Evolutionary conservation across 225 moss, liverwort and hornwort genomes (phyloP), one percentile per base, ranked within the genome.

Genomic region (Sphagnum tenellum): DNA sequence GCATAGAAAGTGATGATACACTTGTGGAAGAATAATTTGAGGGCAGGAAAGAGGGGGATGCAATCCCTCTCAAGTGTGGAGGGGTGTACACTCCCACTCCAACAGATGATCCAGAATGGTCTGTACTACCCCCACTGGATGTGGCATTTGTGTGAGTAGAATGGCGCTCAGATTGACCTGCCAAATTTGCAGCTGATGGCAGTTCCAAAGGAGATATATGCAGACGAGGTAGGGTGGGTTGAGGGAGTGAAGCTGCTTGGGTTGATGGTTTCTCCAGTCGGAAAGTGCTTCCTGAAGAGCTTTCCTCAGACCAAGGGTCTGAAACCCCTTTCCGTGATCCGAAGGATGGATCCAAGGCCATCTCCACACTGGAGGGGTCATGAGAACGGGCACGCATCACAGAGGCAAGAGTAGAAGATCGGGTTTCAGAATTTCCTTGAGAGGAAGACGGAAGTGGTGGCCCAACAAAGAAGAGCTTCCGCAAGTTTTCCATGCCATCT

Each of bases 251-350:
- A 44, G 62, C 61, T 54, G 62, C 67, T 73, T 29, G 29, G 29
- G 29, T 29, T 29, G 29, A 29, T 52, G 9, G 52, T 9, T 52
- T 52, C 52, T 52, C 52, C 52, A 52, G 52, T 9, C 52, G 9
- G 52, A 52, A 9, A 52, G 52, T 6, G 52, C 52, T 52, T 9
- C 65, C 71, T 12, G 76, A 68, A 10, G 76, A 70, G 47, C 67
- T 73, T 68, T 80, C 80, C 60, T 80, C 80, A 61, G 80, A 80
- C 80, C 80, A 80, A 48, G 80, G 80, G 58, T 80, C 80, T 55
- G 80, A 80, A 44, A 76, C 63, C 61, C 65, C 10, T 29, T 29
- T 29, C 29, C 29, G 29, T 29, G 29, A 29, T 29, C 29, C 1
- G 29, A 29, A 29, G 29, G 29, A 29, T 29, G 29, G 29, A 29